Conservation (phyloP, 352 stramenopile species). For the Globisporangium canariense region DNA sequence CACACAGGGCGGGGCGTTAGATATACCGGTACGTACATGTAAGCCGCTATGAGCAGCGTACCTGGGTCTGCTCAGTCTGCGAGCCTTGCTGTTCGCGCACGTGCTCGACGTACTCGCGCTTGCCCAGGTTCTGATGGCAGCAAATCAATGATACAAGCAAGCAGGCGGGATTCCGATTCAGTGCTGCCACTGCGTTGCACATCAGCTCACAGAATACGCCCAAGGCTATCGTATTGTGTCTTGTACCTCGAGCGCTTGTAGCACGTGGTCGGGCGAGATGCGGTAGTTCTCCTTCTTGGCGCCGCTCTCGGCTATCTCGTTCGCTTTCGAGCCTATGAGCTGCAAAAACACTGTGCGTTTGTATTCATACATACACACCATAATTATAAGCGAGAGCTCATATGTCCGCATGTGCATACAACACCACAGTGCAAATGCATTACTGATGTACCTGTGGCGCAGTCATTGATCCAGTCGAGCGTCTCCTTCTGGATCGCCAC, state of each 20-base stretch:
- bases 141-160: constrained; percentile 1
- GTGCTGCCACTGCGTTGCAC: not conserved
- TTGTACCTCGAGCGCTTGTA: constrained; percentile 49
- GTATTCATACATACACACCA: no score
- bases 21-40: no score
- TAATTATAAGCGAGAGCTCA: not conserved
- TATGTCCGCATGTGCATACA: not conserved
- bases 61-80: constrained; percentile 26
- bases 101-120: constrained; percentile 30
- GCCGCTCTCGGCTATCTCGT: constrained; percentile 39
- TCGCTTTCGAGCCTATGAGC: constrained; percentile 42
- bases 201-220: not conserved
- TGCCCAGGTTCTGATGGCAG: constrained; percentile 28
- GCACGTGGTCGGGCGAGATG: constrained; percentile 55
- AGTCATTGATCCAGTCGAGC: constrained; percentile 63
- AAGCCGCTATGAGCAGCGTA: constrained; percentile 6
- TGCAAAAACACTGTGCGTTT: constrained; percentile 43
- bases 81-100: constrained; percentile 31
- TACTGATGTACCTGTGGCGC: constrained; percentile 30
- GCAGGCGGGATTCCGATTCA: not conserved
- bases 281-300: constrained; percentile 71
- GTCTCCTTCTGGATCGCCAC: constrained; percentile 59
- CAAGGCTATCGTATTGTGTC: not conserved
- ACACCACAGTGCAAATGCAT: not conserved
- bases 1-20: no score